Percentiles rank a stretch among this genome's conserved stretches.
Conservation (phyloP, 805 yeast genomes). For the Saitoella complicata region DNA sequence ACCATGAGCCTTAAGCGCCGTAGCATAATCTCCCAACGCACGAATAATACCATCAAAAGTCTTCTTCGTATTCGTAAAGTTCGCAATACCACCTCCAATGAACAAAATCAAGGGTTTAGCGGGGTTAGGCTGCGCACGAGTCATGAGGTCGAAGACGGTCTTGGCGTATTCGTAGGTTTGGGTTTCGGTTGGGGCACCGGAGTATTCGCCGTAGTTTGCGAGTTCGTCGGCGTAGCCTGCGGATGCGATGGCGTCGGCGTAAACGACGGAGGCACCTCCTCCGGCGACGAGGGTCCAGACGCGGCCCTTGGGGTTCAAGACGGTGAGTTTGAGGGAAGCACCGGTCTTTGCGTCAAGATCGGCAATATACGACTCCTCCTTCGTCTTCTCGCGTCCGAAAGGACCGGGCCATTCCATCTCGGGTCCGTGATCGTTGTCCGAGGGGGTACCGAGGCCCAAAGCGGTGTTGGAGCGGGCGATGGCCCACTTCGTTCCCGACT, state of each 20-base stretch:
- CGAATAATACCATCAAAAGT: constrained; percentile 35
- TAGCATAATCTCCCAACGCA: constrained; percentile 28
- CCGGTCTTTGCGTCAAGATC: constrained; percentile 34
- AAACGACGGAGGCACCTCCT: constrained; percentile 33
- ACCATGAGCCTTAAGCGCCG: constrained; percentile 24
- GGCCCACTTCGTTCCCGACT: constrained; percentile 35
- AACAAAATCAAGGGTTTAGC: constrained; percentile 26
- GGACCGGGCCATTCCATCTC: constrained; percentile 36
- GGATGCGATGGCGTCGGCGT: constrained; percentile 33
- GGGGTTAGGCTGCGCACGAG: constrained; percentile 23
- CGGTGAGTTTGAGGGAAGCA: constrained; percentile 30
- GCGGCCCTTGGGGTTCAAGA: constrained; percentile 28
- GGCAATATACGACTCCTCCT: constrained; percentile 32
- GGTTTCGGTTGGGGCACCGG: constrained; percentile 32
- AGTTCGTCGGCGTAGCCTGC: constrained; percentile 30
- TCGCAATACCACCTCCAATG: constrained; percentile 34
- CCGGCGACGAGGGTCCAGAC: constrained; percentile 35
- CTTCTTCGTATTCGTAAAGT: constrained; percentile 32
- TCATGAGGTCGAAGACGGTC: constrained; percentile 31
- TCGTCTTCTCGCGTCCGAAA: constrained; percentile 29
- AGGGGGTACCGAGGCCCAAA: constrained; percentile 21
- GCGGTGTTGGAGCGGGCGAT: constrained; percentile 29
- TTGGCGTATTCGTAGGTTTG: constrained; percentile 33
- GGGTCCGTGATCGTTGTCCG: constrained; percentile 27
- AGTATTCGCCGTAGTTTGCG: constrained; percentile 33